Evolutionary conservation across 2,329 filamentous ascomycete species (phyloP).

Genomic region (Allantophomopsis cytisporea): DNA sequence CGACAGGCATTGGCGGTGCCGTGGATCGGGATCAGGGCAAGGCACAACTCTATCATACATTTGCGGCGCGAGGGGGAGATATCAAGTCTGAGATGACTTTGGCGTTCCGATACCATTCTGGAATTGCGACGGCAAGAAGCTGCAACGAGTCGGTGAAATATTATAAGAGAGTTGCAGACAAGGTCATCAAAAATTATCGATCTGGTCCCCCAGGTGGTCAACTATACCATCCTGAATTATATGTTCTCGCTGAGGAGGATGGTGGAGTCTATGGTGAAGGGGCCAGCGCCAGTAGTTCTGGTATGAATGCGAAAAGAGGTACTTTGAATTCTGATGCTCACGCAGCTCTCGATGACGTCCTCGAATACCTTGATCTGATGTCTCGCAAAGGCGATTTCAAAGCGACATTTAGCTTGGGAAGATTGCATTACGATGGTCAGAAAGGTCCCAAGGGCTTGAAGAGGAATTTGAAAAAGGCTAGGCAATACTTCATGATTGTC

Average conservation of each 20-base stretch:
- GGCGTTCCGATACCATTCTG: slow-evolving; percentile 72
- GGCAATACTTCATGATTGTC: slow-evolving; percentile 54
- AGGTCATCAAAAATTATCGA: slow-evolving; percentile 76
- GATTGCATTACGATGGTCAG: slow-evolving; percentile 57
- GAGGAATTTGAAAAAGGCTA: slow-evolving; percentile 47
- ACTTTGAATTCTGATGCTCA: slow-evolving; percentile 67
- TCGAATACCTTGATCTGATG: slow-evolving; percentile 73
- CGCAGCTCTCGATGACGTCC: slow-evolving; percentile 79
- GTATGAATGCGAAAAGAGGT: slow-evolving; percentile 63
- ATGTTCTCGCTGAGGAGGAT: slow-evolving; percentile 76
- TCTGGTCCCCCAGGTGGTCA: slow-evolving; percentile 85
- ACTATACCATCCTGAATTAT: slow-evolving; percentile 62
- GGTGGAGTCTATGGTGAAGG: slow-evolving; percentile 94
- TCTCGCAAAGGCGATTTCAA: slow-evolving; percentile 62
- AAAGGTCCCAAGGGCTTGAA: slow-evolving; percentile 31
- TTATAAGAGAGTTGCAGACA: slow-evolving; percentile 89
- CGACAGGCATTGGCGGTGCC: slow-evolving; percentile 73
- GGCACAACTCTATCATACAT: slow-evolving; percentile 85
- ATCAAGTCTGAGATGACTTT: slow-evolving; percentile 87
- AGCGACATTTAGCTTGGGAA: slow-evolving; percentile 55
- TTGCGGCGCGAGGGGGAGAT: slow-evolving; percentile 75
- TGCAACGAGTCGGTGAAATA: slow-evolving; percentile 77
- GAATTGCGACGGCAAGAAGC: slow-evolving; percentile 73
- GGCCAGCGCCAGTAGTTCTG: slow-evolving; percentile 79
- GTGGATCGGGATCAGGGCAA: slow-evolving; percentile 81